A percentile compares a stretch with the other conserved stretches of the same genome.
phyloP scores from a whole-genome alignment of 345 rosid species.

The Salix arbutifolia region DNA sequence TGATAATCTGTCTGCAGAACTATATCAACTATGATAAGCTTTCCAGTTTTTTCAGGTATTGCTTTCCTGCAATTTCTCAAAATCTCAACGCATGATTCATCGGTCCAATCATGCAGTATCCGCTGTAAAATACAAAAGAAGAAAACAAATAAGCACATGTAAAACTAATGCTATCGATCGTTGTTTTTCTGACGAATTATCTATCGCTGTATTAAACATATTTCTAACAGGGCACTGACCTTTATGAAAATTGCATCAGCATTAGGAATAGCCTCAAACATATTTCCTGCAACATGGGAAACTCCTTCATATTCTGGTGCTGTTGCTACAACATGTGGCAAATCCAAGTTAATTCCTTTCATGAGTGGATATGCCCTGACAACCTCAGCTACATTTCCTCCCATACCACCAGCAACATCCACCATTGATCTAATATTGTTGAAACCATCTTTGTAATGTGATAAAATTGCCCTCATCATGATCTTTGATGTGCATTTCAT shows the following conservation, averaged over 20 bases:
- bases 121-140: no score
- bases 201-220: no score
- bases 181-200: no score
- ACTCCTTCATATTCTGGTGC: constrained; percentile 30
- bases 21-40: constrained; percentile 22
- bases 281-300: constrained; percentile 31
- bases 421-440: constrained; percentile 15
- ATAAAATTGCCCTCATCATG: constrained; percentile 9
- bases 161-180: no score
- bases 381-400: constrained; percentile 18
- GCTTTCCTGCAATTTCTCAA: constrained; percentile 2
- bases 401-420: constrained; percentile 41
- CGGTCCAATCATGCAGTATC: no score
- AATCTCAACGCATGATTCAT: no score
- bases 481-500: constrained; percentile 23
- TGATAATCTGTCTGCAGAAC: constrained; percentile 20
- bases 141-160: no score
- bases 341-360: constrained; percentile 35
- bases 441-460: constrained; percentile 25
- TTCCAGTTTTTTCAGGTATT: constrained; percentile 22
- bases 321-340: constrained; percentile 34
- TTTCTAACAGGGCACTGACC: constrained; percentile 10
- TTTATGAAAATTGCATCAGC: constrained; percentile 33
- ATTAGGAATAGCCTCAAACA: constrained; percentile 29
- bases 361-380: constrained; percentile 29